A percentile compares a stretch with the other conserved stretches of the same genome.
phyloP scores from a whole-genome alignment of 192 early-diverging fungal genomes.

The Coemansia sp. region DNA sequence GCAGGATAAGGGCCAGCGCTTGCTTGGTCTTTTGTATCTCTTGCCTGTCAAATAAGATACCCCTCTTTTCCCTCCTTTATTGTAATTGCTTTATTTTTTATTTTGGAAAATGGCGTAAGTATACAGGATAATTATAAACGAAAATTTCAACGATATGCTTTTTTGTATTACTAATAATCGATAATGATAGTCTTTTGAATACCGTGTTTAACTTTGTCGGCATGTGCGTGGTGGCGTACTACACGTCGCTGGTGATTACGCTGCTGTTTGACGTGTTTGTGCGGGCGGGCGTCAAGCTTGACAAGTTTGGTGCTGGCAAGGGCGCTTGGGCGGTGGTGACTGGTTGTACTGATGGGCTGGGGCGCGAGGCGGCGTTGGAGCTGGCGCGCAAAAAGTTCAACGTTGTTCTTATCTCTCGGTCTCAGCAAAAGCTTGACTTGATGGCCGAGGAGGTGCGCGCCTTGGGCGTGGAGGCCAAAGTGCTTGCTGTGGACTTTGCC shows the following conservation, averaged over 20 bases:
- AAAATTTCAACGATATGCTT: background rate
- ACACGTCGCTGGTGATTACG: constrained; percentile 38
- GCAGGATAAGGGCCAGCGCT: background rate
- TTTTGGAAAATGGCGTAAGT: constrained; percentile 9
- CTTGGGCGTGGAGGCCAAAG: constrained; percentile 64
- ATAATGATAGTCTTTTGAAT: constrained; percentile 30
- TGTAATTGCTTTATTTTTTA: background rate
- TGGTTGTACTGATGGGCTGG: constrained; percentile 96
- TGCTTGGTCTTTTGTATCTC: background rate
- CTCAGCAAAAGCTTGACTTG: constrained; percentile 72
- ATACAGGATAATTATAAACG: background rate
- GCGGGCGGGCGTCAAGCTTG: constrained; percentile 38
- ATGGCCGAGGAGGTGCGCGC: constrained; percentile 64
- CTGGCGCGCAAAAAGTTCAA: constrained; percentile 83
- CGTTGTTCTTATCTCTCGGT: constrained; percentile 80
- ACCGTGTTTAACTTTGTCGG: constrained; percentile 44
- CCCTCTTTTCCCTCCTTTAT: background rate
- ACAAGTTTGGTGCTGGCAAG: constrained; percentile 50
- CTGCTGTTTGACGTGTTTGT: constrained; percentile 47
- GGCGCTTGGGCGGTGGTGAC: constrained; percentile 75
- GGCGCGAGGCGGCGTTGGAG: constrained; percentile 91
- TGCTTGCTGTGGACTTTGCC: constrained; percentile 82
- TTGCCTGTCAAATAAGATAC: background rate
- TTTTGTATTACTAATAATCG: background rate
- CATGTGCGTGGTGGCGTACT: constrained; percentile 51